These are phyloP conservation scores for Bruguiera sexangula DNA, from an alignment of 345 rosid genomes.

Conservation along the genomic window DNA sequence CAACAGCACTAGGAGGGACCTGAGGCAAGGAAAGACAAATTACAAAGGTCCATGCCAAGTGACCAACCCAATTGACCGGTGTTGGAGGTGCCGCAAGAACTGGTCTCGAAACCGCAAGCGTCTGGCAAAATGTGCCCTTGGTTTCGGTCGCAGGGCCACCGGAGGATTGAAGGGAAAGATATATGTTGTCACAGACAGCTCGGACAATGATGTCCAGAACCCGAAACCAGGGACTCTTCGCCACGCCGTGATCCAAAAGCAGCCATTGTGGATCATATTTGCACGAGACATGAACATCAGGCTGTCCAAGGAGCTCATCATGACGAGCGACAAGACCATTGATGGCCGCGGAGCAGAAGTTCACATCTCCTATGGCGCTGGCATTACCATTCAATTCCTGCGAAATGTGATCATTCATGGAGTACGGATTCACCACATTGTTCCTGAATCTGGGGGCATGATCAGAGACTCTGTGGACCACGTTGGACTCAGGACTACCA, in stretches of 20 bases:
- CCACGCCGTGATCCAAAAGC: constrained; percentile 26
- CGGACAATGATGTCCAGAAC: constrained; percentile 6
- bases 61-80: constrained; percentile 22
- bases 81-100: constrained; percentile 23
- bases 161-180: constrained; percentile 17
- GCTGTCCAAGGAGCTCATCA: constrained; percentile 17
- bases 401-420: constrained; percentile 25
- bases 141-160: constrained; percentile 19
- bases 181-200: constrained; percentile 8
- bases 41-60: constrained; percentile 17
- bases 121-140: constrained; percentile 22
- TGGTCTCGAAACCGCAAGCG: constrained; percentile 17
- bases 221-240: constrained; percentile 21
- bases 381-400: constrained; percentile 17
- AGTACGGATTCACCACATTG: constrained; percentile 10
- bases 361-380: constrained; percentile 24
- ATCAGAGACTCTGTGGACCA: constrained; percentile 26
- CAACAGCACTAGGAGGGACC: constrained; percentile 18
- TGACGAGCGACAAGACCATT: constrained; percentile 22
- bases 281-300: constrained; percentile 17
- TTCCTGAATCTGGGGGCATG: constrained; percentile 14
- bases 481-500: constrained; percentile 18
- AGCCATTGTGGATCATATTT: constrained; percentile 27
- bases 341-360: constrained; percentile 27
- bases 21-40: constrained; percentile 12